Percentiles rank a stretch among this genome's conserved stretches.
Conservation (phyloP, 768 basidiomycete genomes). For the Suillus subalutaceus region DNA sequence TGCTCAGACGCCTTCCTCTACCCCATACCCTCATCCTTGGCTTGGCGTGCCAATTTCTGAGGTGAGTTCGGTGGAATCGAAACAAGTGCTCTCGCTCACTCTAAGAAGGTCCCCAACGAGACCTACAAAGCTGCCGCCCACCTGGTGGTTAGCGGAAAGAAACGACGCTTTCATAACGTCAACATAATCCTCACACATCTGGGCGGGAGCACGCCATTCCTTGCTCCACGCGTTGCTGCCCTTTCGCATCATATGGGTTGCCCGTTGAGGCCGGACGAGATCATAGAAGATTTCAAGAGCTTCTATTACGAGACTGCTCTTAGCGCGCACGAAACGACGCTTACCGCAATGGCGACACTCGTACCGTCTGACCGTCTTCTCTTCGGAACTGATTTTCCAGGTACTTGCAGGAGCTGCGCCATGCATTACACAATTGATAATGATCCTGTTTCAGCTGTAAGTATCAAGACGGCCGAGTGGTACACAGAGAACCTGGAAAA, state of each 20-base stretch:
- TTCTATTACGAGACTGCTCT: conserved; percentile 81
- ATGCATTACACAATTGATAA: not conserved
- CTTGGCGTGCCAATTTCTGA: conserved; percentile 73
- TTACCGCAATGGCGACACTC: conserved; percentile 54
- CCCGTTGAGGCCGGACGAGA: conserved; percentile 60
- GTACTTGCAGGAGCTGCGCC: conserved; percentile 37
- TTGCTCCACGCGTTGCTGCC: conserved; percentile 70
- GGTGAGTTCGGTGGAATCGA: conserved; percentile 37
- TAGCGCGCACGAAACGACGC: conserved; percentile 54
- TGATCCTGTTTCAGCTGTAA: conserved; percentile 50
- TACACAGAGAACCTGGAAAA: conserved; percentile 57
- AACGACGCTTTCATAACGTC: conserved; percentile 59
- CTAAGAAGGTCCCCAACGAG: conserved; percentile 70
- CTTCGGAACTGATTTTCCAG: conserved; percentile 80
- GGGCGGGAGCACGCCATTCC: conserved; percentile 67
- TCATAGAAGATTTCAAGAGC: conserved; percentile 65
- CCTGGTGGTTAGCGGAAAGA: conserved; percentile 71
- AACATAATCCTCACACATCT: conserved; percentile 75
- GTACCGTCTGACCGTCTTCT: conserved; percentile 54
- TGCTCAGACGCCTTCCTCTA: conserved; percentile 64
- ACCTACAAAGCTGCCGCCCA: conserved; percentile 83
- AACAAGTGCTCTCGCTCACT: conserved; percentile 9
- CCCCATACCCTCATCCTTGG: conserved; percentile 61
- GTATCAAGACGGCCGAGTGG: conserved; percentile 57
- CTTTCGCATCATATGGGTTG: conserved; percentile 75